Evolutionary conservation across 2,329 filamentous ascomycete genomes (phyloP), one percentile per base, ranked within the genome.

Genomic region (Cladophialophora chaetospira): DNA sequence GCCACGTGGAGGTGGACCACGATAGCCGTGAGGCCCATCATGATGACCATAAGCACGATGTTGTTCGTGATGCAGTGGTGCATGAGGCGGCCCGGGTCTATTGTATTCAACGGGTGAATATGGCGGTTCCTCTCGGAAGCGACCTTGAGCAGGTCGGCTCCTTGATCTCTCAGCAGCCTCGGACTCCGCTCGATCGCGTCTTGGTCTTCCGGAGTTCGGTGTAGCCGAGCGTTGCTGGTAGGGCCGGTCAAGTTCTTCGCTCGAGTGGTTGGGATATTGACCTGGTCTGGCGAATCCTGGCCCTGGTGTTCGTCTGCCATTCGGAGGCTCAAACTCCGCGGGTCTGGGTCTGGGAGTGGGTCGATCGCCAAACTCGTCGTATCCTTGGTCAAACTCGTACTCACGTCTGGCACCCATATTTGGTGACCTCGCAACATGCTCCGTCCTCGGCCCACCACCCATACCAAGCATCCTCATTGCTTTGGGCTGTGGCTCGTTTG

Each of bases 161-260:
- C 78, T 78, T 5, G 82, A 83, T 25, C 82, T 77, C 25, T 75
- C 77, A 49, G 76, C 78, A 2, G 77, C 73, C 52, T 79, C 77
- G 5, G 83, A 85, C 60, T 76, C 79, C 4, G 82, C 83, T 47
- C 82, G 78, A 58, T 81, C 78, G 48, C 82, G 73, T 25, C 69
- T 45, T 13, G 46, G 44, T 47, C 55, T 45, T 17, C 49, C 53
- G n/a, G 53, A 53, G 43, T 33, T 59, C 2, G 62, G 59, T 49
- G 71, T 68, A 17, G 78, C 62, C 26, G 59, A 60, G 5, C 57
- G 62, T 38, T 58, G 59, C 35, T 60, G 62, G 11, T 58, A 52
- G 4, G 49, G 36, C 13, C 57, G 57, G 11, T 59, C 59, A 44
- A 46, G 55, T 11, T 62, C 62, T 50, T 58, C 59, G 17, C 53